Evolutionary conservation across 805 yeast species (phyloP), one percentile per base, ranked within the genome.

Genomic region (Starmerella riodocensis): DNA sequence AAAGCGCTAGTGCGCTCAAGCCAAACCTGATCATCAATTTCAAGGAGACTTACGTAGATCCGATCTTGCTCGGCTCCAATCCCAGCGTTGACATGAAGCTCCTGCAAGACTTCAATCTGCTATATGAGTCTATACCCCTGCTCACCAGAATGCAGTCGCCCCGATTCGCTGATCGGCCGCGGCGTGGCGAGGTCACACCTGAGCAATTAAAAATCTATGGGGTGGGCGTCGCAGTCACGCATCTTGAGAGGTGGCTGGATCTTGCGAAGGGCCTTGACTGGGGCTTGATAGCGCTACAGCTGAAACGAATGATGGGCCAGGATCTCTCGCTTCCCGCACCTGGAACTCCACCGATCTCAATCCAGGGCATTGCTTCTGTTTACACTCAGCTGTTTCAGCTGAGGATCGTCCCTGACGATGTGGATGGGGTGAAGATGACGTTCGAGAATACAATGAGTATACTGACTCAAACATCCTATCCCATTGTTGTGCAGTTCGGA

Each of bases 321-420:
- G 14, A 16, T 8, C 37, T 25, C 2, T 36, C 34, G 8, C 4
- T n/a, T 14, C 12, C 20, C 17, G 12, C 12, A 12, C 18, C 20
- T 9, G 17, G 31, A 11, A 16, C 31, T 8, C 18, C 18, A 8
- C 31, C 17, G 17, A 29, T 43, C n/a, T 13, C 36, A 12, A 31
- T 34, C 14, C 4, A 26, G 12, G 22, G 17, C 18, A 37, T 40
- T 9, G 16, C 16, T 17, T 7, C 8, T 2, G 29, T 39, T 11
- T 40, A 36, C 32, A 4, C n/a, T 11, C 27, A 17, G 25, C 34
- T 45, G 30, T 39, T 29, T 34, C 5, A 32, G n/a, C 42, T 43
- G 34, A 8, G 7, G 11, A 17, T 43, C 6, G 37, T 46, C 27
- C 47, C 48, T 8, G 45, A 43, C 17, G 49, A 46, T 16, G 27